Conservation (phyloP, 2,329 filamentous ascomycete genomes). For the Nemania serpens region DNA sequence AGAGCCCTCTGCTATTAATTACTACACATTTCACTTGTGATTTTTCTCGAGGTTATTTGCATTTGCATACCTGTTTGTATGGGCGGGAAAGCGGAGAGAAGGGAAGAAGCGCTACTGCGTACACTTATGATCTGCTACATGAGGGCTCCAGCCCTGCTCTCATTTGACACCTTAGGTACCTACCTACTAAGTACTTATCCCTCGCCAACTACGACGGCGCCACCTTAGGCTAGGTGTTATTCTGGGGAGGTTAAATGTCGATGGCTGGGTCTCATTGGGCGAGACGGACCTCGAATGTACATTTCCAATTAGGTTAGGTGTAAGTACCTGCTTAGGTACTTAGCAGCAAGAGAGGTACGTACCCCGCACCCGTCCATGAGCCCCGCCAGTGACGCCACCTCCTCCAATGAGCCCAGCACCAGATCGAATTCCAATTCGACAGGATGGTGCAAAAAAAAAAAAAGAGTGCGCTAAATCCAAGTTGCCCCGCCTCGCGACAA, state of each 20-base stretch:
- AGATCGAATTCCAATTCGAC: conserved; percentile 26
- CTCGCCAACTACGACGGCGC: background rate
- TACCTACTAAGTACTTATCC: too few species aligned
- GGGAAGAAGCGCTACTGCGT: too few species aligned
- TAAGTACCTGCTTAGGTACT: too few species aligned
- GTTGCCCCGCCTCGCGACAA: conserved; percentile 27
- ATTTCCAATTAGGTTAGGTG: too few species aligned
- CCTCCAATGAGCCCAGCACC: conserved; percentile 17
- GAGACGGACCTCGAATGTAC: background rate
- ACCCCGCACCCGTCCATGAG: conserved; percentile 7
- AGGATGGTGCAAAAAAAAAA: conserved; percentile 8
- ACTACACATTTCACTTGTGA: background rate
- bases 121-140: background rate
- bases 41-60: background rate
- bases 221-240: background rate
- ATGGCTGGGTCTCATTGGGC: conserved; percentile 1
- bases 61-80: too few species aligned
- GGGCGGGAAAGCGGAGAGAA: background rate
- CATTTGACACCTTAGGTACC: background rate
- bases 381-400: conserved; percentile 19
- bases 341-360: conserved; percentile 10
- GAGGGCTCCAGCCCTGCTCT: conserved; percentile 23
- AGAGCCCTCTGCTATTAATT: background rate
- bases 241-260: background rate
- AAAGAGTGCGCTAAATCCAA: conserved; percentile 17